These are phyloP conservation scores for Mucor indicus DNA, from an alignment of 371 early-diverging fungal species.

Conservation along the genomic window DNA sequence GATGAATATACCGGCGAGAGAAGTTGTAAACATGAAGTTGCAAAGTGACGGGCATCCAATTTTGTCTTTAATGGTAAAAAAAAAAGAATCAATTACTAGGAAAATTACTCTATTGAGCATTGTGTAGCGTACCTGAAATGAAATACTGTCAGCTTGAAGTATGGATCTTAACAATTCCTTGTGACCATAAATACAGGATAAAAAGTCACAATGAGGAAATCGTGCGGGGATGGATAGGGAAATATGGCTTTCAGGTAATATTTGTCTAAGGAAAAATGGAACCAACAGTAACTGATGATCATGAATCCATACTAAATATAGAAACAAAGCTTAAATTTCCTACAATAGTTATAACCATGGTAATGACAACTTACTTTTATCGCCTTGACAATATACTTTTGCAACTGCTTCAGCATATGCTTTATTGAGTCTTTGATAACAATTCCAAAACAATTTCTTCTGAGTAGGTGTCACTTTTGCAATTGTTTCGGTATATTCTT, in stretches of 20 bases:
- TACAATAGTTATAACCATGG: no score
- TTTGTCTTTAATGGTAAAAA: not conserved
- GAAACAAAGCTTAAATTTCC: no score
- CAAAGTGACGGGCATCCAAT: not conserved
- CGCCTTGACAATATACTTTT: no score
- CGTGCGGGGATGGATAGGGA: not conserved
- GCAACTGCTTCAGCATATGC: no score
- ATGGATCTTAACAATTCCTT: not conserved
- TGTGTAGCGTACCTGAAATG: slow-evolving; percentile 1
- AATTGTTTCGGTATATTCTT: no score
- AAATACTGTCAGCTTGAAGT: slow-evolving; percentile 1
- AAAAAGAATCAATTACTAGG: not conserved
- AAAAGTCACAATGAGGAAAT: not conserved
- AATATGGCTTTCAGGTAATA: slow-evolving; percentile 1
- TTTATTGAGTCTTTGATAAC: no score
- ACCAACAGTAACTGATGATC: slow-evolving; percentile 5
- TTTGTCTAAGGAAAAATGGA: slow-evolving; percentile 4
- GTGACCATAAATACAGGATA: not conserved
- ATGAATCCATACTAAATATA: slow-evolving; percentile 8
- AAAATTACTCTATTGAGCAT: not conserved
- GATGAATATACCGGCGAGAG: not conserved
- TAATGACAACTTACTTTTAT: no score
- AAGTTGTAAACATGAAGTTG: not conserved
- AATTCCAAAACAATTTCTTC: no score
- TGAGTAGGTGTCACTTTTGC: no score